These are phyloP conservation scores for Pichia californica DNA, from an alignment of 805 yeast species.

Conservation along the genomic window DNA sequence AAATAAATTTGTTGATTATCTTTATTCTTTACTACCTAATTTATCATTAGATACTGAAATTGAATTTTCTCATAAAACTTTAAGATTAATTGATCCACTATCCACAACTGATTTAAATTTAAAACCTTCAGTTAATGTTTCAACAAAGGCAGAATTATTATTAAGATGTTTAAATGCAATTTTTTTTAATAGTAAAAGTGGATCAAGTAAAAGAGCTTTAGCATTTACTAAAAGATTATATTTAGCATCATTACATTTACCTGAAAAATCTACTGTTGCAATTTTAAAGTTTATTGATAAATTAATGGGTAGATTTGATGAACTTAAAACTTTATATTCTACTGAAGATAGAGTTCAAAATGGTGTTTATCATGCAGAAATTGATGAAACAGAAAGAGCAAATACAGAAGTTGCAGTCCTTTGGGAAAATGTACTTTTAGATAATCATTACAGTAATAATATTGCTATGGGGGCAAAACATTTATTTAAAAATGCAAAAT, in stretches of 20 bases:
- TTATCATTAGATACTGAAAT: slow-evolving; percentile 74
- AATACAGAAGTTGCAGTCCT: slow-evolving; percentile 85
- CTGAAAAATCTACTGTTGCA: slow-evolving; percentile 83
- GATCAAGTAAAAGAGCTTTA: slow-evolving; percentile 58
- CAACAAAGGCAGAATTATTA: slow-evolving; percentile 83
- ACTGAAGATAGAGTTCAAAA: slow-evolving; percentile 86
- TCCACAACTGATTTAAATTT: slow-evolving; percentile 28
- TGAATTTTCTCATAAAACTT: slow-evolving; percentile 76
- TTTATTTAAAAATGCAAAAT: slow-evolving; percentile 32
- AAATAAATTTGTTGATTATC: slow-evolving; percentile 67
- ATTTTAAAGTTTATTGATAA: slow-evolving; percentile 72
- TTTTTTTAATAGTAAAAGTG: slow-evolving; percentile 70
- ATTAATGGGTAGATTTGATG: slow-evolving; percentile 63
- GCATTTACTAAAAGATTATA: slow-evolving; percentile 82
- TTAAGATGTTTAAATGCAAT: slow-evolving; percentile 72
- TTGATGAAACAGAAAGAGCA: slow-evolving; percentile 61
- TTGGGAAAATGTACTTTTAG: slow-evolving; percentile 80
- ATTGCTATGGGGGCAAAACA: slow-evolving; percentile 61
- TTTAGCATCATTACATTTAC: slow-evolving; percentile 60
- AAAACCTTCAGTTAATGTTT: slow-evolving; percentile 73
- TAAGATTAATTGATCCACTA: slow-evolving; percentile 76
- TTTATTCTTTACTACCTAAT: slow-evolving; percentile 63
- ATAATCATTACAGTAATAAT: slow-evolving; percentile 76
- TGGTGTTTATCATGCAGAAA: slow-evolving; percentile 65
- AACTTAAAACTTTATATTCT: slow-evolving; percentile 67